phyloP scores from a whole-genome alignment of 805 yeast genomes.

The Candida awuae region DNA sequence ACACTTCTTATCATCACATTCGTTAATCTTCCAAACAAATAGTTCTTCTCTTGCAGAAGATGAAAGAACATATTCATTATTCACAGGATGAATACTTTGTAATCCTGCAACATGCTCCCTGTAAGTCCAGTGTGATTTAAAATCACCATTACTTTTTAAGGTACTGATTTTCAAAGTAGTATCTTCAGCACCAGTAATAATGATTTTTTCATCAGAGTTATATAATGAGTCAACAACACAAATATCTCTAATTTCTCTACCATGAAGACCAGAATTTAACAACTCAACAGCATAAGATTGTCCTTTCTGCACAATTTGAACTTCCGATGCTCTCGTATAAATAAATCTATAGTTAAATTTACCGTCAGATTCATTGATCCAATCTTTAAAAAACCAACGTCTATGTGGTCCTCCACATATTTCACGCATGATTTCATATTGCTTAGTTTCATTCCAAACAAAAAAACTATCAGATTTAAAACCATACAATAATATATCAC shows the following conservation, averaged over 20 bases:
- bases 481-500: constrained; percentile 60
- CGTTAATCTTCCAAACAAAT: constrained; percentile 57
- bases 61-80: constrained; percentile 38
- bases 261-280: constrained; percentile 68
- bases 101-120: constrained; percentile 85
- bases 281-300: constrained; percentile 18
- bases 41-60: constrained; percentile 88
- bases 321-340: constrained; percentile 50
- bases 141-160: constrained; percentile 32
- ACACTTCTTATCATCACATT: constrained; percentile 23
- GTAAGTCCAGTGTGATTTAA: constrained; percentile 49
- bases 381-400: constrained; percentile 54
- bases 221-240: constrained; percentile 35
- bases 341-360: constrained; percentile 36
- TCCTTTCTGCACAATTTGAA: constrained; percentile 33
- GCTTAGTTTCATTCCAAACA: constrained; percentile 73
- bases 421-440: constrained; percentile 59
- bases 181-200: constrained; percentile 85
- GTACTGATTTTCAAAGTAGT: constrained; percentile 60
- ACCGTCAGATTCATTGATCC: constrained; percentile 14
- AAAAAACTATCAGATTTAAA: constrained; percentile 74
- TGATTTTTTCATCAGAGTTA: constrained; percentile 28
- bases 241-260: constrained; percentile 80
- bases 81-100: constrained; percentile 62
- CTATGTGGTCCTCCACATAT: constrained; percentile 91